These are phyloP conservation scores for Cenchrus americanus DNA, from an alignment of 176 grass and related monocot genomes.

Conservation along the genomic window DNA sequence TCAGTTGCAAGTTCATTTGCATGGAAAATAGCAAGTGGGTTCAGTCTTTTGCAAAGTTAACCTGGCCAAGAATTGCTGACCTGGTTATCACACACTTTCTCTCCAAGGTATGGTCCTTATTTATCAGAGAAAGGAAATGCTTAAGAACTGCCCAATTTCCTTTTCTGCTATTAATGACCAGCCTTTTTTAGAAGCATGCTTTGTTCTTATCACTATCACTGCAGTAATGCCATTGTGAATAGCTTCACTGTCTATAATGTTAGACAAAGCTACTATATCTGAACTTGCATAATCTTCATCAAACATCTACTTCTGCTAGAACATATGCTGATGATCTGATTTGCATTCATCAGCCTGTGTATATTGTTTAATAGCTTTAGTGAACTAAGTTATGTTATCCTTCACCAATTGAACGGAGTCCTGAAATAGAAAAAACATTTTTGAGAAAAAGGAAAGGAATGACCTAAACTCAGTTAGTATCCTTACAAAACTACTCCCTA, in stretches of 20 bases:
- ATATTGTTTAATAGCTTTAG: neutral
- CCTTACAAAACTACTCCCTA: neutral
- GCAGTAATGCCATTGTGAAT: neutral
- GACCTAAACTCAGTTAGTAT: slow-evolving; percentile 22
- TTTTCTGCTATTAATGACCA: slow-evolving; percentile 10
- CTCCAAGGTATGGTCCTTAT: slow-evolving; percentile 72
- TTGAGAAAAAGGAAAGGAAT: neutral
- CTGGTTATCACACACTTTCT: slow-evolving; percentile 90
- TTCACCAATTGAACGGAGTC: neutral
- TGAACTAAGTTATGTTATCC: slow-evolving; percentile 2
- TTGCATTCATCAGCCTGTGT: neutral
- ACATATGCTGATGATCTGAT: neutral
- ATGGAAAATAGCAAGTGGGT: slow-evolving; percentile 75
- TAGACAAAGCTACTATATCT: neutral
- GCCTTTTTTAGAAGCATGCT: slow-evolving; percentile 13
- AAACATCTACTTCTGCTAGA: neutral
- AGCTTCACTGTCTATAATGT: neutral
- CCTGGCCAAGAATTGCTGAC: slow-evolving; percentile 85
- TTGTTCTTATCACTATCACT: slow-evolving; percentile 19
- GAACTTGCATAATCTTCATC: slow-evolving; percentile 25
- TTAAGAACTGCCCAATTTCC: slow-evolving; percentile 12
- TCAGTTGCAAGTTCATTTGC: slow-evolving; percentile 72
- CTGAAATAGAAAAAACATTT: neutral
- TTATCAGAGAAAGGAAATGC: slow-evolving; percentile 17
- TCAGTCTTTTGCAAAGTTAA: slow-evolving; percentile 78